Percentiles rank a stretch among this genome's conserved stretches.
phyloP scores from a whole-genome alignment of 2,329 filamentous ascomycete genomes.

The Penicillium sp. region DNA sequence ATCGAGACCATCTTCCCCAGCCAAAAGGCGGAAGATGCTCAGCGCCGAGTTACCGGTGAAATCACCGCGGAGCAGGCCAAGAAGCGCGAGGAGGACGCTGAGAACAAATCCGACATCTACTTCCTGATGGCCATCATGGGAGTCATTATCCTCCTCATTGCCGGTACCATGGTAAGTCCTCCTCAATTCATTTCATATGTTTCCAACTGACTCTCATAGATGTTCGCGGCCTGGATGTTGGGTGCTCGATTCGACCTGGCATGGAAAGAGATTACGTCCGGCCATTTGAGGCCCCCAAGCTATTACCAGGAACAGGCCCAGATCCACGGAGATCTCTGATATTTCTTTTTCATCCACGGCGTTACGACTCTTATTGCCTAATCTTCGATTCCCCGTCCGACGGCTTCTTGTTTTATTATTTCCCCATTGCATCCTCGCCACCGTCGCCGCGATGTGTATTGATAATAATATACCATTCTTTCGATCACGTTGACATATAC shows the following conservation, averaged over 20 bases:
- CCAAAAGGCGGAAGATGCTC: constrained; percentile 62
- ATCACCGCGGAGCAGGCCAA: constrained; percentile 56
- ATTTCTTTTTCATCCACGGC: constrained; percentile 20
- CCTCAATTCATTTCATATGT: neutral
- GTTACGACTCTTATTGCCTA: constrained; percentile 30
- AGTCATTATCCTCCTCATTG: constrained; percentile 68
- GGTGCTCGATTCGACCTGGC: constrained; percentile 78
- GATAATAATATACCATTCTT: constrained; percentile 29
- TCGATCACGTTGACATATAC: constrained; percentile 4
- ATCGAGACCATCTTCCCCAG: constrained; percentile 89
- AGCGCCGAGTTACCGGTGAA: constrained; percentile 47
- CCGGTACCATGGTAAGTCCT: constrained; percentile 69
- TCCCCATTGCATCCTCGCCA: constrained; percentile 14
- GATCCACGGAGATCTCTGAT: constrained; percentile 43
- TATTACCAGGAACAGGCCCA: constrained; percentile 7
- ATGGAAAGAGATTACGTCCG: constrained; percentile 51
- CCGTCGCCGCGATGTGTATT: constrained; percentile 29
- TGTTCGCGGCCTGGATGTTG: constrained; percentile 70
- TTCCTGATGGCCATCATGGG: constrained; percentile 67
- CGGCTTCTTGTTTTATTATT: constrained; percentile 29
- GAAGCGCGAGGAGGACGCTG: constrained; percentile 46
- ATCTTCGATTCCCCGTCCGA: constrained; percentile 25
- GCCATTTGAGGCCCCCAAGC: constrained; percentile 43
- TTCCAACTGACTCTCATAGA: constrained; percentile 45
- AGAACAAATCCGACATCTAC: constrained; percentile 52